A percentile compares a stretch with the other conserved stretches of the same genome.
phyloP scores from a whole-genome alignment of 768 basidiomycete species.

The Mycena amicta region DNA sequence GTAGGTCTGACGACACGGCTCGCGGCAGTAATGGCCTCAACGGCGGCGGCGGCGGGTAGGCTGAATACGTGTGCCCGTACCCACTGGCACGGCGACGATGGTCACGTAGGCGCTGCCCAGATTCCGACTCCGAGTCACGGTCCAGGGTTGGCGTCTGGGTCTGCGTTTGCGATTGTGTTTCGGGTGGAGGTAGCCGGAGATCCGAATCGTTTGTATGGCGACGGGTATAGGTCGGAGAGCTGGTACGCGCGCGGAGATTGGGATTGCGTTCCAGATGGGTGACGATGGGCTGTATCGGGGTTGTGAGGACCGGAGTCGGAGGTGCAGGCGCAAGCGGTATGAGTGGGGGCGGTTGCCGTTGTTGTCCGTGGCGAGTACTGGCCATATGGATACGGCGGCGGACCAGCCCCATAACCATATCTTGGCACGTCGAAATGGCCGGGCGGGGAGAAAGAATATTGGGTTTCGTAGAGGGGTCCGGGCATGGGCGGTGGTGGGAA shows the following conservation, averaged over 20 bases:
- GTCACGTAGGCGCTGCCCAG: background rate
- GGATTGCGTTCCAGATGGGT: no score
- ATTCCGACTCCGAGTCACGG: no score
- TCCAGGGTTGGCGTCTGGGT: no score
- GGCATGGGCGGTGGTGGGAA: background rate
- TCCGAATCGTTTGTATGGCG: background rate
- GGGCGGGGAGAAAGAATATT: background rate
- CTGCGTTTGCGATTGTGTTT: no score
- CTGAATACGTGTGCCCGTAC: background rate
- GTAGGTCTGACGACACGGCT: no score
- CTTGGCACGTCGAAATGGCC: background rate
- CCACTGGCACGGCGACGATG: background rate
- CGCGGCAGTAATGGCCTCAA: background rate
- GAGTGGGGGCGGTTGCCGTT: background rate
- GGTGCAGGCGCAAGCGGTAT: background rate
- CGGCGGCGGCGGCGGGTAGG: background rate
- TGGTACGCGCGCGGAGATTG: background rate
- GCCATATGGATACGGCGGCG: background rate
- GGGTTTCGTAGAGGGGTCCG: background rate
- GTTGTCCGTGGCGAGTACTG: background rate
- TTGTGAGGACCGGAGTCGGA: background rate
- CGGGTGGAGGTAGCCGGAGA: background rate
- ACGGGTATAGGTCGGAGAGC: background rate
- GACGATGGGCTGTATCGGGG: no score
- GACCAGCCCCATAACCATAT: background rate